Percentiles rank a stretch among this genome's conserved stretches.
phyloP scores from a whole-genome alignment of 2,329 filamentous ascomycete genomes.

The Aspergillus brunneoviolaceus region DNA sequence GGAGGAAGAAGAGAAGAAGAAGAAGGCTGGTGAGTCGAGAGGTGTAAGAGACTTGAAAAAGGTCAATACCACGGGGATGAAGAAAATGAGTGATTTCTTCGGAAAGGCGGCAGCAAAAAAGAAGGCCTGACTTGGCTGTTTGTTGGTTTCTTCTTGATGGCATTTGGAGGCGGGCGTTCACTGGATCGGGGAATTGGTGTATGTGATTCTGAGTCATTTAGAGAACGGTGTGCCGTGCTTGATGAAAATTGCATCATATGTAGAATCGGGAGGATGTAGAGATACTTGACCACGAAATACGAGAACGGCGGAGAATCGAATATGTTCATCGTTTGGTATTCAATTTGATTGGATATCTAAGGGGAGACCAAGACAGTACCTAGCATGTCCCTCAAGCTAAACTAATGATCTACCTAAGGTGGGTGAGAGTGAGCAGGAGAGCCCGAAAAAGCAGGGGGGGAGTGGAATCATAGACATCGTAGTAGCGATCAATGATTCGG shows the following conservation, averaged over 20 bases:
- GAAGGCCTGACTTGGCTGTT: conserved; percentile 26
- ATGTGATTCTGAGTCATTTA: too few relatives aligned
- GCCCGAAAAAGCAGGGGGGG: conserved; percentile 8
- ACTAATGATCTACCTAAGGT: conserved; percentile 14
- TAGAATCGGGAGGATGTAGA: too few relatives aligned
- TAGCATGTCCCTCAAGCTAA: neutral
- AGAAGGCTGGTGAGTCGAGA: conserved; percentile 71
- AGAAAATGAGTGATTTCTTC: conserved; percentile 95
- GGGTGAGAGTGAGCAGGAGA: conserved; percentile 5
- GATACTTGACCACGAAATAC: neutral
- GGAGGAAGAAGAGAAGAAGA: conserved; percentile 86
- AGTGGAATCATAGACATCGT: neutral
- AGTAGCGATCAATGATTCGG: neutral
- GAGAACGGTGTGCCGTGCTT: too few relatives aligned
- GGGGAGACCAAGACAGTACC: neutral
- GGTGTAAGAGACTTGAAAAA: conserved; percentile 82
- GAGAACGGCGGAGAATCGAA: neutral
- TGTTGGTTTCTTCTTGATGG: too few relatives aligned
- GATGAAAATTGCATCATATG: too few relatives aligned
- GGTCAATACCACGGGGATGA: conserved; percentile 90
- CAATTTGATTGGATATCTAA: conserved; percentile 20
- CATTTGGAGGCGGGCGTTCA: too few relatives aligned
- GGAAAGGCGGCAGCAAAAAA: conserved; percentile 56
- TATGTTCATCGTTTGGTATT: neutral
- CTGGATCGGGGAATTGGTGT: too few relatives aligned